A percentile compares a stretch with the other conserved stretches of the same genome.
Evolutionary conservation across 805 yeast genomes (phyloP).

Genomic region (Citeromyces matritensis): DNA sequence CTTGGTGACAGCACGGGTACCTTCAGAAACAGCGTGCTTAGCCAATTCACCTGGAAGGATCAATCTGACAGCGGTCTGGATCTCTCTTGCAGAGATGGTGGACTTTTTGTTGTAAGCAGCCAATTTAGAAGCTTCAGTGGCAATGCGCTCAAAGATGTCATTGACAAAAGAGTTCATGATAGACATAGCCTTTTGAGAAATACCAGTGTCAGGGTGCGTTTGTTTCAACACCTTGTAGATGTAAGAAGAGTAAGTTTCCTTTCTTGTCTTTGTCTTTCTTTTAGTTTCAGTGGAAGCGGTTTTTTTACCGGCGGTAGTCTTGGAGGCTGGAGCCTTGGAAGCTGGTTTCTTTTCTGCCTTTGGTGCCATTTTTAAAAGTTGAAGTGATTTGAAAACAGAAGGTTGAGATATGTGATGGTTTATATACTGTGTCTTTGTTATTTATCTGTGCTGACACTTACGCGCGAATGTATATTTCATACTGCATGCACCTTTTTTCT

Average conservation of each 20-base stretch:
- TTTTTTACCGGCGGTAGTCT: constrained; percentile 69
- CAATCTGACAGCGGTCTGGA: constrained; percentile 96
- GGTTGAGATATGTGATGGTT: constrained; percentile 1
- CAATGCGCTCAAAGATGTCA: constrained; percentile 87
- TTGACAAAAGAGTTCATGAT: constrained; percentile 89
- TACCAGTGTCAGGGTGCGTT: constrained; percentile 94
- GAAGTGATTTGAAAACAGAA: constrained; percentile 1
- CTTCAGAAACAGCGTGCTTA: constrained; percentile 97
- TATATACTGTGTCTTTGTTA: not conserved
- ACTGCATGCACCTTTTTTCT: constrained; percentile 1
- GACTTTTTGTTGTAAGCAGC: constrained; percentile 93
- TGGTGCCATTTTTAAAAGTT: constrained; percentile 28
- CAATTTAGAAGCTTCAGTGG: constrained; percentile 83
- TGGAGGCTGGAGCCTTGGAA: constrained; percentile 85
- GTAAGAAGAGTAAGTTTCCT: constrained; percentile 88
- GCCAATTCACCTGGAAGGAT: constrained; percentile 98
- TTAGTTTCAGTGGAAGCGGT: constrained; percentile 58
- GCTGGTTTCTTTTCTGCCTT: constrained; percentile 41
- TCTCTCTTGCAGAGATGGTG: constrained; percentile 91
- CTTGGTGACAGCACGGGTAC: constrained; percentile 96
- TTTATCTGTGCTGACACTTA: constrained; percentile 1
- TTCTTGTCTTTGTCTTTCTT: constrained; percentile 80
- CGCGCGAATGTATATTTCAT: not conserved
- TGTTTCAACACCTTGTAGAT: constrained; percentile 90
- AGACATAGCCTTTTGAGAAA: constrained; percentile 88